These are phyloP conservation scores for Eremothecium coryli DNA, from an alignment of 1,139 yeast genomes.

Conservation along the genomic window DNA sequence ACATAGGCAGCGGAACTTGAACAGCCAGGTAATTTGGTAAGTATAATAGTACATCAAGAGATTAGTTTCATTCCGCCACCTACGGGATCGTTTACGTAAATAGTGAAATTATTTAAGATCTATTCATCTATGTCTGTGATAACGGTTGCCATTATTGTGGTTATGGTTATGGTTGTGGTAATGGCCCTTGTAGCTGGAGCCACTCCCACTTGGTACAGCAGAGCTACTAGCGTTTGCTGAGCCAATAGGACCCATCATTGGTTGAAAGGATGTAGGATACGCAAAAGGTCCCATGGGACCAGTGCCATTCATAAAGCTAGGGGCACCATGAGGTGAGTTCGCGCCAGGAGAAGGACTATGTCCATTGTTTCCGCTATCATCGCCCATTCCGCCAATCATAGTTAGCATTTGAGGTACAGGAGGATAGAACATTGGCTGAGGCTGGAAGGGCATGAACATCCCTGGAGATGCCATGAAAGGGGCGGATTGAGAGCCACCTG, in stretches of 20 bases:
- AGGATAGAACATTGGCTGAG: constrained; percentile 30
- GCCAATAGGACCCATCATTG: constrained; percentile 16
- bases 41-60: constrained; percentile 1
- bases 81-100: background rate
- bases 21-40: too few relatives aligned
- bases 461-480: constrained; percentile 24
- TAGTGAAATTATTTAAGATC: background rate
- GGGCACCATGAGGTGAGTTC: constrained; percentile 23
- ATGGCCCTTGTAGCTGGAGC: constrained; percentile 14
- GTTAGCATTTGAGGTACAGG: constrained; percentile 28
- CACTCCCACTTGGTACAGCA: constrained; percentile 14
- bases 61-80: background rate
- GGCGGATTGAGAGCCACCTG: constrained; percentile 17
- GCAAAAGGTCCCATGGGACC: constrained; percentile 23
- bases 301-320: constrained; percentile 22
- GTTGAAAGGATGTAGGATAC: constrained; percentile 25
- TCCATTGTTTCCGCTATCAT: constrained; percentile 11
- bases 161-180: constrained; percentile 16
- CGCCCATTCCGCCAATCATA: constrained; percentile 18
- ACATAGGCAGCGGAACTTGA: too few relatives aligned
- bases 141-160: constrained; percentile 12
- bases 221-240: constrained; percentile 9
- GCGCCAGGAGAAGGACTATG: constrained; percentile 22
- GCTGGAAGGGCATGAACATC: constrained; percentile 31
- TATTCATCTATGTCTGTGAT: constrained; percentile 5